Conservation (phyloP, 1,284 basidiomycete species). For the Ustilago sp. region DNA sequence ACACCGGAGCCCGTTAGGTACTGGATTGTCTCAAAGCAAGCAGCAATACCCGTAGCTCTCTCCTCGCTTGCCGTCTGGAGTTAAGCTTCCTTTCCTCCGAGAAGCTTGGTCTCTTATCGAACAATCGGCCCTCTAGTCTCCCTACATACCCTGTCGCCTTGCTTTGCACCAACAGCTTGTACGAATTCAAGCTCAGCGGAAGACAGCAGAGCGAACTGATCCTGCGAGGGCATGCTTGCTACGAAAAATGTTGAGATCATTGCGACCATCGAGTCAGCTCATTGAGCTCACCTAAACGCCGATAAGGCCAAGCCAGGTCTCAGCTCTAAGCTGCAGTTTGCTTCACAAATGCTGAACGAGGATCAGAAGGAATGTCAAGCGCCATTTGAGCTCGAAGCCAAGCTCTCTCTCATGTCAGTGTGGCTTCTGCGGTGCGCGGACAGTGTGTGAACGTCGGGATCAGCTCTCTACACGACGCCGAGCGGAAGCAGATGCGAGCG, state of each 20-base stretch:
- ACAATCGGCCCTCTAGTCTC: not conserved
- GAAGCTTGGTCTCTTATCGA: not conserved
- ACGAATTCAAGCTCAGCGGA: not conserved
- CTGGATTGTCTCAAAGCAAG: not conserved
- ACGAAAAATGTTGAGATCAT: not conserved
- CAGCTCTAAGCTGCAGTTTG: constrained; percentile 10
- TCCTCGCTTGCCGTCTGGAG: not conserved
- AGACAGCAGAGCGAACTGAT: not conserved
- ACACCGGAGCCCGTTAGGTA: not conserved
- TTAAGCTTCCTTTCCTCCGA: not conserved
- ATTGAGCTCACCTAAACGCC: not conserved
- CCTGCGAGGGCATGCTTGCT: not conserved
- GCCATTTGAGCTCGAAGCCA: not conserved
- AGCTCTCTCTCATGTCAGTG: not conserved
- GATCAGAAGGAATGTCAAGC: constrained; percentile 28
- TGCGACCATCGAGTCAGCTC: constrained; percentile 5
- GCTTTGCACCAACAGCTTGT: not conserved
- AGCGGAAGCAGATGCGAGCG: not conserved
- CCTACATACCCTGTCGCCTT: not conserved
- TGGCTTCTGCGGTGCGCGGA: not conserved
- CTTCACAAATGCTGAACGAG: constrained; percentile 14
- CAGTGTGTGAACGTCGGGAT: not conserved
- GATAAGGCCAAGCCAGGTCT: not conserved
- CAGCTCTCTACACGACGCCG: constrained; percentile 18
- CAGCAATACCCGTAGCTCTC: not conserved